Conservation (phyloP, 2,329 filamentous ascomycete species). For the Xylariales sp. region DNA sequence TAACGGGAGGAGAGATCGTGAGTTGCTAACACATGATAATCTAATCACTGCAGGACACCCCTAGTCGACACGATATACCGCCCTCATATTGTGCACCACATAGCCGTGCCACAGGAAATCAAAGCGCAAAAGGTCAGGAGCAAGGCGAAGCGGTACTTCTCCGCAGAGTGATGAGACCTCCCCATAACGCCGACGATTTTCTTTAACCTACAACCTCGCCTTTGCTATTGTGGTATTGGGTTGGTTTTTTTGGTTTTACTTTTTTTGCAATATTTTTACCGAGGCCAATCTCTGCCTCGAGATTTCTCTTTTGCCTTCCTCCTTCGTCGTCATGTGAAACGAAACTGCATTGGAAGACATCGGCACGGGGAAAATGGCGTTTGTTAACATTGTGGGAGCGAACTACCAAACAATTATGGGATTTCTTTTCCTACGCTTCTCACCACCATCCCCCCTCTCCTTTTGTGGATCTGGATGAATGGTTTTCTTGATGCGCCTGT, state of each 20-base stretch:
- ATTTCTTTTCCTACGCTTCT: no score
- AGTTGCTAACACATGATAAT: not conserved
- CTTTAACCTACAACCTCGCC: not conserved
- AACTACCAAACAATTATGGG: no score
- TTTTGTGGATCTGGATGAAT: no score
- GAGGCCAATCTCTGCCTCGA: no score
- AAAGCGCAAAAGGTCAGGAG: constrained; percentile 64
- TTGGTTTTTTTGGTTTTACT: not conserved
- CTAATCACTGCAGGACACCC: constrained; percentile 16
- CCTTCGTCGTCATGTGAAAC: no score
- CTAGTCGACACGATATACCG: constrained; percentile 25
- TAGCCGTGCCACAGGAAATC: constrained; percentile 63
- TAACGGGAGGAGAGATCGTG: not conserved
- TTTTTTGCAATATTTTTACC: not conserved
- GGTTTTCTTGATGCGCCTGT: no score
- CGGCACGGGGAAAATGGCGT: no score
- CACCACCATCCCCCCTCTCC: no score
- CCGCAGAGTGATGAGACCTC: constrained; percentile 50
- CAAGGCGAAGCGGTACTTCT: constrained; percentile 69
- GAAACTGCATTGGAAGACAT: no score
- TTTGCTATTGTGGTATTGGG: not conserved
- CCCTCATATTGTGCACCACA: constrained; percentile 92
- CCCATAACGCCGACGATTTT: not conserved
- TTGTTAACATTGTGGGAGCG: no score
- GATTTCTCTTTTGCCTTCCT: no score